Conservation (phyloP, 1,284 basidiomycete genomes). For the Ganoderma leucocontextum region DNA sequence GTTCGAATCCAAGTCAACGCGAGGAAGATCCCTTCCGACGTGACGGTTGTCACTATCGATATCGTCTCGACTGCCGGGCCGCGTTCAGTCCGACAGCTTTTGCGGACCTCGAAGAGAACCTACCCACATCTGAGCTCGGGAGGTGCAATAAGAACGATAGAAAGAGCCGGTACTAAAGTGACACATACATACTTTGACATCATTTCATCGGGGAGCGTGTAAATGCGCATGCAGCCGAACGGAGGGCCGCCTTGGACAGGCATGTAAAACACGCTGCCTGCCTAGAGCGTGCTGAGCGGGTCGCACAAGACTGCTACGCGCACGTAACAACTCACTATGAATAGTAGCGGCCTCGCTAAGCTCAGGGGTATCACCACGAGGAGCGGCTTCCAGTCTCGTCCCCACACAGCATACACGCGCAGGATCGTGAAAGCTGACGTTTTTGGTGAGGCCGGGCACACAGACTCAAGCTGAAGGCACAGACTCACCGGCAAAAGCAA, state of each 20-base stretch:
- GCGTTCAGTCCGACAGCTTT: not conserved
- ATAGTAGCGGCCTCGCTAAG: constrained; percentile 14
- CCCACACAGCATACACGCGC: constrained; percentile 24
- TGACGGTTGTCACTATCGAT: constrained; percentile 16
- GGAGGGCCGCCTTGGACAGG: constrained; percentile 7
- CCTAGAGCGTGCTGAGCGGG: constrained; percentile 2
- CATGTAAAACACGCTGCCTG: constrained; percentile 2
- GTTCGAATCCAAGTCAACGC: constrained; percentile 25
- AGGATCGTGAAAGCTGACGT: constrained; percentile 21
- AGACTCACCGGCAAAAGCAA: constrained; percentile 12
- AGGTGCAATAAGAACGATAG: not conserved
- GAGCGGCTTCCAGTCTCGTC: constrained; percentile 23
- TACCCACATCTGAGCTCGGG: not conserved
- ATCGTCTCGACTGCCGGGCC: constrained; percentile 5
- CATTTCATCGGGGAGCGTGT: constrained; percentile 4
- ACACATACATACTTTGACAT: not conserved
- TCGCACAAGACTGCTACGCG: not conserved
- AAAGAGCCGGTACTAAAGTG: no score
- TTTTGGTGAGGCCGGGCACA: no score
- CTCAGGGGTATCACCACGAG: constrained; percentile 19
- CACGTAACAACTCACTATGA: constrained; percentile 12
- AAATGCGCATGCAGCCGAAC: constrained; percentile 6
- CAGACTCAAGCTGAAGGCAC: no score
- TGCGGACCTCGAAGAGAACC: no score
- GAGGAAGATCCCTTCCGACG: constrained; percentile 21